Conservation (phyloP, 148 eudicot genomes). For the Cornus florida region DNA sequence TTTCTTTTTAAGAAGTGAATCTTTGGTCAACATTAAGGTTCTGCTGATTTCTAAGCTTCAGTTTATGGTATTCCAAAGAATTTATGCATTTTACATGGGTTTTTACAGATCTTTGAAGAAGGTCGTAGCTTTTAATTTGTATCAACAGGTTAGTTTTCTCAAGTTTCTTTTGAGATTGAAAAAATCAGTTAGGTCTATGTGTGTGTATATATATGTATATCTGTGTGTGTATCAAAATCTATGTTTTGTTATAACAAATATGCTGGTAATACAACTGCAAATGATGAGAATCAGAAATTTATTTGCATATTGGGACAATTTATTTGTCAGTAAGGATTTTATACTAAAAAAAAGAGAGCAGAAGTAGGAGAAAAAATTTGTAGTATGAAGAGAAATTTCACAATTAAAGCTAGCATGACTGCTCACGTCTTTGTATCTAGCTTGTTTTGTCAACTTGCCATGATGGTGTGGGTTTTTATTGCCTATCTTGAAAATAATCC, state of each 20-base stretch:
- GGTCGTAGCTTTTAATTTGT: constrained; percentile 4
- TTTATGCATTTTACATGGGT: not conserved
- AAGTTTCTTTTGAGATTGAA: not conserved
- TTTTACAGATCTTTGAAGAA: constrained; percentile 24
- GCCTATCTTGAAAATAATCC: not conserved
- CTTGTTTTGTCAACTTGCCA: too few species aligned
- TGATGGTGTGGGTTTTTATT: too few species aligned
- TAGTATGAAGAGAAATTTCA: not conserved
- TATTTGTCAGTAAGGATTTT: not conserved
- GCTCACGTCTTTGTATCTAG: not conserved
- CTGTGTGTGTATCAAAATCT: not conserved
- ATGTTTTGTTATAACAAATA: not conserved
- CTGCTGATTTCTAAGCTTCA: constrained; percentile 1
- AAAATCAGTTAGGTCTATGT: not conserved
- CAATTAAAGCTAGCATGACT: not conserved
- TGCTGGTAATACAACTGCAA: not conserved
- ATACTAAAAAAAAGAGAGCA: not conserved
- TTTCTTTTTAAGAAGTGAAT: not conserved
- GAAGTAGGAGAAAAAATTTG: not conserved
- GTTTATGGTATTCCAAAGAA: constrained; percentile 1
- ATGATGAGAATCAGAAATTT: not conserved
- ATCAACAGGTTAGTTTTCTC: constrained; percentile 8
- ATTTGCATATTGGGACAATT: not conserved
- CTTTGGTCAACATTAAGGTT: not conserved
- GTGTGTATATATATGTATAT: not conserved